Conservation (phyloP, 345 rosid genomes). For the Citrus cavaleriei region DNA sequence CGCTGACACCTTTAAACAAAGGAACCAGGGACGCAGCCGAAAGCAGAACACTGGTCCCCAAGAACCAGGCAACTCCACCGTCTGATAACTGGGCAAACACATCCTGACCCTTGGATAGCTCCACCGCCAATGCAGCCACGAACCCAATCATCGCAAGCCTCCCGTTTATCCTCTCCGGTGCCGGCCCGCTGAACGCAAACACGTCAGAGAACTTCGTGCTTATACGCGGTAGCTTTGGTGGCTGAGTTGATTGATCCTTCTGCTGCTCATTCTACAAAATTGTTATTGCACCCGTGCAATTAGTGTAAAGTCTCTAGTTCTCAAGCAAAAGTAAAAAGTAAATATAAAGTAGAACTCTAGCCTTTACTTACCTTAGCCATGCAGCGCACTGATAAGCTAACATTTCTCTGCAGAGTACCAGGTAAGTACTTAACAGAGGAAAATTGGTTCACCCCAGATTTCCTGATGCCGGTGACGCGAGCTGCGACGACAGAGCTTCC, state of each 20-base stretch:
- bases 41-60: conserved; percentile 50
- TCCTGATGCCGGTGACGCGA: conserved; percentile 13
- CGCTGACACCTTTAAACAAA: conserved; percentile 52
- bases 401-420: conserved; percentile 20
- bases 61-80: conserved; percentile 68
- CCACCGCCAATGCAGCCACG: conserved; percentile 67
- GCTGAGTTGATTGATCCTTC: not conserved
- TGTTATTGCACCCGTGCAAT: not conserved
- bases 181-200: conserved; percentile 84
- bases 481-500: conserved; percentile 25
- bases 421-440: conserved; percentile 17
- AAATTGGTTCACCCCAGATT: conserved; percentile 17
- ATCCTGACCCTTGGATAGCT: conserved; percentile 64
- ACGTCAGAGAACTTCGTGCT: conserved; percentile 61
- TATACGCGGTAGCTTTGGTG: conserved; percentile 18
- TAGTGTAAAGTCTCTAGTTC: not conserved
- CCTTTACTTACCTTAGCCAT: conserved; percentile 36
- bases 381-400: conserved; percentile 32
- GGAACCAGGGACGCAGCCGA: conserved; percentile 73
- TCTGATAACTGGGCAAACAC: conserved; percentile 54
- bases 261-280: not conserved
- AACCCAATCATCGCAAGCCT: conserved; percentile 87
- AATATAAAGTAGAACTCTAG: no score
- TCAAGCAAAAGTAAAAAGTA: not conserved
- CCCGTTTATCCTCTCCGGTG: conserved; percentile 89